Conservation (phyloP, 371 early-diverging fungal genomes). For the Zopfochytrium polystomum region DNA sequence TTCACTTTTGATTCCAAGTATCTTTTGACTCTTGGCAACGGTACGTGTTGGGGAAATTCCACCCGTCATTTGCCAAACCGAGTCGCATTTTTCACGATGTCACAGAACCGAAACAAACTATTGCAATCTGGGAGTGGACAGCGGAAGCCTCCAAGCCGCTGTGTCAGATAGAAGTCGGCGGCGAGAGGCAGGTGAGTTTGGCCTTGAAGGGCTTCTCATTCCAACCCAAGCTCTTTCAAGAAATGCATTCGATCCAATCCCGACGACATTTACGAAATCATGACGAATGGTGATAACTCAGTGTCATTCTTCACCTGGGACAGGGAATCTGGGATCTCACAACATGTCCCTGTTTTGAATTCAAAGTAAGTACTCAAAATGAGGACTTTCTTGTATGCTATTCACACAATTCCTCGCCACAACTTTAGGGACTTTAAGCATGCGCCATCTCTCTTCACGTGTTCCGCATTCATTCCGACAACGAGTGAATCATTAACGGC, state of each 20-base stretch:
- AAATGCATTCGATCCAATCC: slow-evolving; percentile 38
- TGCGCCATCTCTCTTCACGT: slow-evolving; percentile 33
- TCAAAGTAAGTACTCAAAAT: slow-evolving; percentile 33
- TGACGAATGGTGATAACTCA: slow-evolving; percentile 33
- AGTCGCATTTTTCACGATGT: slow-evolving; percentile 2
- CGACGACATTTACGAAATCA: slow-evolving; percentile 37
- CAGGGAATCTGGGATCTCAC: slow-evolving; percentile 24
- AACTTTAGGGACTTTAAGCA: slow-evolving; percentile 43
- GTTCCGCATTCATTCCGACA: slow-evolving; percentile 40
- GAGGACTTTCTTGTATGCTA: background rate
- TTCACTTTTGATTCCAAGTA: slow-evolving; percentile 42
- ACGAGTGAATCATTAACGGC: slow-evolving; percentile 31
- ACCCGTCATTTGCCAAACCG: background rate
- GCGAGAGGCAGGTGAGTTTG: slow-evolving; percentile 37
- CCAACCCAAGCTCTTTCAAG: slow-evolving; percentile 17
- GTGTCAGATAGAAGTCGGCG: slow-evolving; percentile 23
- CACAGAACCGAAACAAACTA: slow-evolving; percentile 32
- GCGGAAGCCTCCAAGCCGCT: slow-evolving; percentile 34
- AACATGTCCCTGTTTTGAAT: slow-evolving; percentile 36
- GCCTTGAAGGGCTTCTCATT: background rate
- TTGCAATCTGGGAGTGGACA: slow-evolving; percentile 56
- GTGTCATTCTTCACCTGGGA: slow-evolving; percentile 44
- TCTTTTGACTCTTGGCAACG: slow-evolving; percentile 45
- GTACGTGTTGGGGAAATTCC: slow-evolving; percentile 22
- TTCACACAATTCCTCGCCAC: background rate